A percentile compares a stretch with the other conserved stretches of the same genome.
These are phyloP conservation scores for Termitomyces sp. DNA, from an alignment of 768 basidiomycete genomes.

Conservation along the genomic window DNA sequence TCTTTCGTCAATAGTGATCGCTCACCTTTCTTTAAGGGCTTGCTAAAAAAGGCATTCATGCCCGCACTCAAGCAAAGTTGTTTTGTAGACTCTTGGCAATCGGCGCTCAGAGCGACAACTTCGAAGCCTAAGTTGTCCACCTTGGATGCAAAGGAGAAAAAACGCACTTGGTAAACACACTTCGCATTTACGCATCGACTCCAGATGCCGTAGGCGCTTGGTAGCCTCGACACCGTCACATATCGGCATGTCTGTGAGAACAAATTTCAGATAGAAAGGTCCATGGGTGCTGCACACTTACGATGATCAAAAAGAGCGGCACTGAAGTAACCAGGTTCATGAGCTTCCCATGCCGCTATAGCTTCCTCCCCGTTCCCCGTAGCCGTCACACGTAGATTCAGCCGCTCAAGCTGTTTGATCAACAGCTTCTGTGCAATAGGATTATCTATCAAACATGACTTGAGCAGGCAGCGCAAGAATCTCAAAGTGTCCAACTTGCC, in stretches of 20 bases:
- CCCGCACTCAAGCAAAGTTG: constrained; percentile 75
- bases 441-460: constrained; percentile 47
- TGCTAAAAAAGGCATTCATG: constrained; percentile 77
- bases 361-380: constrained; percentile 72
- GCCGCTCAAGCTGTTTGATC: constrained; percentile 64
- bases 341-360: constrained; percentile 65
- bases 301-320: constrained; percentile 77
- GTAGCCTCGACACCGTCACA: constrained; percentile 77
- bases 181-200: constrained; percentile 52
- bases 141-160: neutral
- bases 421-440: constrained; percentile 67
- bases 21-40: constrained; percentile 63
- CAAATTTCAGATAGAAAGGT: neutral
- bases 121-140: neutral
- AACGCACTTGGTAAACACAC: constrained; percentile 55
- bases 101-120: constrained; percentile 76
- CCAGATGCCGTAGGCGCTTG: constrained; percentile 58
- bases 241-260: constrained; percentile 69
- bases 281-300: constrained; percentile 28
- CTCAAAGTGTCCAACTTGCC: constrained; percentile 33
- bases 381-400: constrained; percentile 57
- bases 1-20: neutral
- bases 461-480: neutral
- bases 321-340: constrained; percentile 66
- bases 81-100: constrained; percentile 76